Conservation (phyloP, 352 stramenopile genomes). For the Globisporangium middletonii region DNA sequence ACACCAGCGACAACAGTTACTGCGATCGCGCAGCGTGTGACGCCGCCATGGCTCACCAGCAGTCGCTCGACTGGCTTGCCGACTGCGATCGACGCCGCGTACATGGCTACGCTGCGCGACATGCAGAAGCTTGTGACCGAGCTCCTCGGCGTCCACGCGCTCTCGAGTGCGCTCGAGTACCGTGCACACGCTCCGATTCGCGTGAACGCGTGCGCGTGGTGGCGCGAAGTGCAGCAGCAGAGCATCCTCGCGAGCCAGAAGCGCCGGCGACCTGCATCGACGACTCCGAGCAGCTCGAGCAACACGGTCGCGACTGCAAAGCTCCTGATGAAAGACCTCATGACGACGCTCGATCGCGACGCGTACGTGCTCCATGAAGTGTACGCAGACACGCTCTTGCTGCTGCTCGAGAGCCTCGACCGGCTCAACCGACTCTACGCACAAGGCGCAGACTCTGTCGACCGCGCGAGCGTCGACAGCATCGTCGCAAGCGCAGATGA, state of each 20-base stretch:
- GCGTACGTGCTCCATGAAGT: slow-evolving; percentile 5
- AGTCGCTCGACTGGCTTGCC: not conserved
- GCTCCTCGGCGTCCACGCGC: slow-evolving; percentile 30
- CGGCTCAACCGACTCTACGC: slow-evolving; percentile 9
- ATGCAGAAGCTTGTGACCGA: slow-evolving; percentile 26
- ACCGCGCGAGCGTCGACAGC: not conserved
- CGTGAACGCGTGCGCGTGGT: slow-evolving; percentile 37
- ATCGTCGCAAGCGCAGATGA: slow-evolving; percentile 14
- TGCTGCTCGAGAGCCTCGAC: slow-evolving; percentile 16
- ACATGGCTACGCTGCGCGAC: slow-evolving; percentile 23
- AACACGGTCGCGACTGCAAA: slow-evolving; percentile 4
- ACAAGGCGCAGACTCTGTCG: too few species aligned
- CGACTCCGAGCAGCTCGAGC: not conserved
- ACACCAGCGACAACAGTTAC: too few species aligned
- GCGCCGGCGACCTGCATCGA: not conserved
- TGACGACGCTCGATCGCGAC: not conserved
- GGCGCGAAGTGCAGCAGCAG: slow-evolving; percentile 30
- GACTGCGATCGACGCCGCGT: slow-evolving; percentile 6
- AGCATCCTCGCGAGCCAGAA: slow-evolving; percentile 11
- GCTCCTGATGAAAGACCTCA: not conserved
- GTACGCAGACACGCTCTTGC: slow-evolving; percentile 11
- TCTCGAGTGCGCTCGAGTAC: slow-evolving; percentile 33
- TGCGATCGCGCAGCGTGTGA: not conserved
- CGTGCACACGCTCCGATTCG: slow-evolving; percentile 16
- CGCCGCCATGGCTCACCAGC: not conserved